Percentiles rank a stretch among this genome's conserved stretches.
Evolutionary conservation across 2,329 filamentous ascomycete genomes (phyloP).

Genomic region (Fusarium multiceps): DNA sequence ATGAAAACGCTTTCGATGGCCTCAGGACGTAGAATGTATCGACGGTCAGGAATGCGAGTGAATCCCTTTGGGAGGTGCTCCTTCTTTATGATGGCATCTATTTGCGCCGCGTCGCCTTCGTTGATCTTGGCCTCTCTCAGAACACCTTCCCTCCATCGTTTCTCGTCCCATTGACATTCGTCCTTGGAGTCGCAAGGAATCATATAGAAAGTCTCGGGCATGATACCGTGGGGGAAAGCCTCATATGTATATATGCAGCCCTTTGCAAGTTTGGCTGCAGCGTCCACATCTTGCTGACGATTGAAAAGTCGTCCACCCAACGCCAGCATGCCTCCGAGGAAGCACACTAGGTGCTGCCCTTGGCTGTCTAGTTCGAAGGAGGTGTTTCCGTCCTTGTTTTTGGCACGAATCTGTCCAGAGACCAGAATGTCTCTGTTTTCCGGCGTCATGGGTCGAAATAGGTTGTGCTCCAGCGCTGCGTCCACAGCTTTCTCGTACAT

Average conservation of each 20-base stretch:
- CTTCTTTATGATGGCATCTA: conserved; percentile 45
- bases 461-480: conserved; percentile 65
- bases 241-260: conserved; percentile 65
- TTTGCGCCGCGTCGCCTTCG: conserved; percentile 36
- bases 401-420: conserved; percentile 54
- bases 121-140: conserved; percentile 40
- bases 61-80: conserved; percentile 67
- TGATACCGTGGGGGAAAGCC: conserved; percentile 60
- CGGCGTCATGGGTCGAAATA: conserved; percentile 72
- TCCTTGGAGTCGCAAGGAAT: conserved; percentile 51
- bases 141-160: conserved; percentile 51
- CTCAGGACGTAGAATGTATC: conserved; percentile 64
- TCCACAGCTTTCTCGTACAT: conserved; percentile 68
- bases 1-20: conserved; percentile 66
- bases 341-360: conserved; percentile 62
- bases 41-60: conserved; percentile 63
- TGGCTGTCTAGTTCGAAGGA: conserved; percentile 50
- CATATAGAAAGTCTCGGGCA: conserved; percentile 63
- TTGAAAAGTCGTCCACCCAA: conserved; percentile 59
- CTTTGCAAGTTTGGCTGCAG: conserved; percentile 58
- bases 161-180: conserved; percentile 53
- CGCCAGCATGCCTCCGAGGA: conserved; percentile 63
- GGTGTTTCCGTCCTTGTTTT: conserved; percentile 47
- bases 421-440: conserved; percentile 66
- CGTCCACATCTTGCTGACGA: conserved; percentile 55